phyloP scores from a whole-genome alignment of 192 early-diverging fungal species.

The Podila epicladia region DNA sequence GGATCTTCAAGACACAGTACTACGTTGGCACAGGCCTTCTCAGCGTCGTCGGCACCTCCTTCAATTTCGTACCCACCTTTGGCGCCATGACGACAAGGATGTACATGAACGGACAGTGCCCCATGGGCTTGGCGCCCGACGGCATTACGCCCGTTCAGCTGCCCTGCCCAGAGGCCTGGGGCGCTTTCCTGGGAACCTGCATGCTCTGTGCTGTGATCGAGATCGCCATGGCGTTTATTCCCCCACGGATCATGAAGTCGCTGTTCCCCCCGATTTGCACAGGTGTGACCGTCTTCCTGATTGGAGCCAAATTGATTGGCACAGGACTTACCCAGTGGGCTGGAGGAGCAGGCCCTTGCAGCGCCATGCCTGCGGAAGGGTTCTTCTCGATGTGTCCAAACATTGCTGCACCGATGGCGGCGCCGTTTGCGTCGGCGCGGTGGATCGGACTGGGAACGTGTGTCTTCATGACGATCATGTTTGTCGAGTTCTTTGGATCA shows the following conservation, averaged over 20 bases:
- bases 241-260: constrained; percentile 55
- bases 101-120: constrained; percentile 62
- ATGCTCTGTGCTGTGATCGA: constrained; percentile 62
- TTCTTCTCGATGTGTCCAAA: constrained; percentile 60
- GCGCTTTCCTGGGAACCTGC: constrained; percentile 63
- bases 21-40: constrained; percentile 63
- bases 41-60: constrained; percentile 59
- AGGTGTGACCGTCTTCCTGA: constrained; percentile 58
- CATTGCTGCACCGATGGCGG: constrained; percentile 57
- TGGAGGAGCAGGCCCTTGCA: constrained; percentile 60
- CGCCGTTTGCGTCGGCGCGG: constrained; percentile 60
- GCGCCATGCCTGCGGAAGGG: constrained; percentile 57
- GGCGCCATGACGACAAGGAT: constrained; percentile 60
- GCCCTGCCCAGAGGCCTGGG: constrained; percentile 62
- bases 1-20: constrained; percentile 53
- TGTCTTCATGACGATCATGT: constrained; percentile 62
- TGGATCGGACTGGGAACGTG: constrained; percentile 60
- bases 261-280: constrained; percentile 63
- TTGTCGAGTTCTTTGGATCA: constrained; percentile 64
- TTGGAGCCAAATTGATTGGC: constrained; percentile 60
- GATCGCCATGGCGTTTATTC: constrained; percentile 58
- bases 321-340: constrained; percentile 64
- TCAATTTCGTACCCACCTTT: constrained; percentile 59
- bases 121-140: constrained; percentile 52
- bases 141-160: constrained; percentile 51